Conservation (phyloP, 1,139 yeast genomes). For the Spencermartinsiella ligniputridi region DNA sequence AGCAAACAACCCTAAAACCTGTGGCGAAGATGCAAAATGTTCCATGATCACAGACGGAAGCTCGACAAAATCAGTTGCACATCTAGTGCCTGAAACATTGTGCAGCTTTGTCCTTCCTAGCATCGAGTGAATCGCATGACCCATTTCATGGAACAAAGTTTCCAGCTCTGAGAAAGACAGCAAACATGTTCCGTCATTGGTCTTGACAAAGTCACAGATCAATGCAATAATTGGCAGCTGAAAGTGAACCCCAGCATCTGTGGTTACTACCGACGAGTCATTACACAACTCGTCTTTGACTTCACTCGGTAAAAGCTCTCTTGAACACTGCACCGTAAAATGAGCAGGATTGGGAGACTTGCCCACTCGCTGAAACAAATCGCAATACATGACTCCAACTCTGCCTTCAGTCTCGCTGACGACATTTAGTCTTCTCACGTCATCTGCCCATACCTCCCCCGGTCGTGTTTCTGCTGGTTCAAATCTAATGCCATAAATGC, state of each 20-base stretch:
- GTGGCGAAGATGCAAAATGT: conserved; percentile 75
- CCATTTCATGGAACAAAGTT: conserved; percentile 97
- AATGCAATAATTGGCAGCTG: conserved; percentile 89
- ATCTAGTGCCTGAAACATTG: conserved; percentile 90
- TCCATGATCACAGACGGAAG: conserved; percentile 95
- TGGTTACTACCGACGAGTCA: conserved; percentile 21
- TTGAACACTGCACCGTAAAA: conserved; percentile 92
- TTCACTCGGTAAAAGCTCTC: conserved; percentile 59
- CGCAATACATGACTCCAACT: conserved; percentile 65
- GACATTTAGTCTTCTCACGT: conserved; percentile 78
- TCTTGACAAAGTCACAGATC: conserved; percentile 67
- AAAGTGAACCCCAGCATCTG: conserved; percentile 41
- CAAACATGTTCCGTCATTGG: conserved; percentile 37
- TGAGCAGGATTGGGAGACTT: conserved; percentile 81
- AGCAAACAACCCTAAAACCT: conserved; percentile 72
- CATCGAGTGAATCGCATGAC: conserved; percentile 99
- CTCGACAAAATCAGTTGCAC: conserved; percentile 95
- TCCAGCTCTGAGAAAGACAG: conserved; percentile 77
- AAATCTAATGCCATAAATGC: conserved; percentile 71
- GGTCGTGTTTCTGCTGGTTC: conserved; percentile 57
- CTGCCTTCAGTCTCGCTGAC: conserved; percentile 53
- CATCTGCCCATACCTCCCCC: conserved; percentile 91
- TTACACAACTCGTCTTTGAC: conserved; percentile 17
- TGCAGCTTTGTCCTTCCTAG: conserved; percentile 85
- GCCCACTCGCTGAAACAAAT: conserved; percentile 56